Evolutionary conservation across 2,329 filamentous ascomycete species (phyloP).

Genomic region (Rhinocladiella mackenziei): DNA sequence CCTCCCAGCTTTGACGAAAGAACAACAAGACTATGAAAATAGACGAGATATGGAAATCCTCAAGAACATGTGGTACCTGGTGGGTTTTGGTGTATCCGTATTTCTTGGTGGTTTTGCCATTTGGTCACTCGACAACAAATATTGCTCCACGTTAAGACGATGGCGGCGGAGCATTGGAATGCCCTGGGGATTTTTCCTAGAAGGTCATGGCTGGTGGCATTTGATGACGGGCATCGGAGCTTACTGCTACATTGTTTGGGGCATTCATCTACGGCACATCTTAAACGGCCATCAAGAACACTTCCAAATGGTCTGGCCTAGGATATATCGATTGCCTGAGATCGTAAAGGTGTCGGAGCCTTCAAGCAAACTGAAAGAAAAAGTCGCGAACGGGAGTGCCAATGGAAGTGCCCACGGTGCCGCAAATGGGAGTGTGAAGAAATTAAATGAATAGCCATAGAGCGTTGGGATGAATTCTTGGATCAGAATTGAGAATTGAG

Average conservation of each 20-base stretch:
- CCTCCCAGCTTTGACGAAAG: slow-evolving; percentile 42
- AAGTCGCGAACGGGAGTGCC: too few species aligned
- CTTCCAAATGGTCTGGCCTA: slow-evolving; percentile 67
- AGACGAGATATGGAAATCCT: slow-evolving; percentile 55
- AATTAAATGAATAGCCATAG: slow-evolving; percentile 14
- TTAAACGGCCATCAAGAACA: slow-evolving; percentile 69
- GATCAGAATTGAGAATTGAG: too few species aligned
- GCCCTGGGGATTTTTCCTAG: slow-evolving; percentile 74
- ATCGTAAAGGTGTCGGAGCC: slow-evolving; percentile 36
- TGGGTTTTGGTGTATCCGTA: slow-evolving; percentile 61
- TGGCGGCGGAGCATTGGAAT: slow-evolving; percentile 67
- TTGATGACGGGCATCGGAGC: slow-evolving; percentile 76
- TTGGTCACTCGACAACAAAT: slow-evolving; percentile 77
- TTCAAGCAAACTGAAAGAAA: too few species aligned
- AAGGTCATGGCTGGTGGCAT: slow-evolving; percentile 74
- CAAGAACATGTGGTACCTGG: slow-evolving; percentile 71
- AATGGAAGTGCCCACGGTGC: too few species aligned
- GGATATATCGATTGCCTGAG: slow-evolving; percentile 55
- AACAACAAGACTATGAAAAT: slow-evolving; percentile 49
- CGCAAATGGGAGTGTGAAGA: too few species aligned
- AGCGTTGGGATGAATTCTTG: slow-evolving; percentile 11
- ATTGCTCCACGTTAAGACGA: slow-evolving; percentile 60
- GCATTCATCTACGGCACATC: slow-evolving; percentile 74
- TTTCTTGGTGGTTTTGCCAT: slow-evolving; percentile 72
- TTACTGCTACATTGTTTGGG: slow-evolving; percentile 81